Evolutionary conservation across 441 rosid species (phyloP), one percentile per base, ranked within the genome.

Genomic region (Arabidopsis hybrid): DNA sequence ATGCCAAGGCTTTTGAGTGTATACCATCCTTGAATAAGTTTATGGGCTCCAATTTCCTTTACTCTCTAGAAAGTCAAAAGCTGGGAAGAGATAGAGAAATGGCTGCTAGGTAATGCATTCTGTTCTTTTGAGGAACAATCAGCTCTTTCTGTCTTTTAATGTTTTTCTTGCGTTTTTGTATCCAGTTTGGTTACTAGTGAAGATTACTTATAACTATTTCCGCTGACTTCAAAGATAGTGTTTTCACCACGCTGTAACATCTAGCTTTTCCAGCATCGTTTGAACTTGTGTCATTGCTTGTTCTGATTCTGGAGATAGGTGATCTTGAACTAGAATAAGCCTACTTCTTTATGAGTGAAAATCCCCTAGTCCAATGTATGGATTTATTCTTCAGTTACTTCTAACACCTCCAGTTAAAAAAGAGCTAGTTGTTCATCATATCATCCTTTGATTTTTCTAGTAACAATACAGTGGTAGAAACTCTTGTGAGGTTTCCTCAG

Each of bases 21-120:
- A 77, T 86, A 72, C 79, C 82, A 8, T 69, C 61, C 51, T 82
- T 71, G 21, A 78, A 81, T 60, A 90, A 81, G 73, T 79, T 77
- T 73, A 69, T 92, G 85, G 56, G 82, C 65, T 84, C 91, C 21
- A 88, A 80, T 75, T 89, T 92, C 65, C 88, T 90, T 66, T 90
- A 65, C 83, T 88, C 94, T 4, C 53, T 88, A 14, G 91, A 87
- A 61, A 62, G 79, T 59, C 92, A 92, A 61, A 94, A 84, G 74
- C 89, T 91, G 53, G 69, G 12, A 52, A 26, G 40, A 43, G 79
- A 68, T 65, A 84, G 57, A 78, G 81, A 72, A 66, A 83, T 85
- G 86, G 58, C 79, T 50, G 60, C 81, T 35, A 84, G 91, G 97
- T 92, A 78, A 38, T 50, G 32, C 39, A 4, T 8, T 49, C 45